Percentiles rank a stretch among this genome's conserved stretches.
These are phyloP conservation scores for Candida takata DNA, from an alignment of 805 yeast genomes.

Conservation along the genomic window DNA sequence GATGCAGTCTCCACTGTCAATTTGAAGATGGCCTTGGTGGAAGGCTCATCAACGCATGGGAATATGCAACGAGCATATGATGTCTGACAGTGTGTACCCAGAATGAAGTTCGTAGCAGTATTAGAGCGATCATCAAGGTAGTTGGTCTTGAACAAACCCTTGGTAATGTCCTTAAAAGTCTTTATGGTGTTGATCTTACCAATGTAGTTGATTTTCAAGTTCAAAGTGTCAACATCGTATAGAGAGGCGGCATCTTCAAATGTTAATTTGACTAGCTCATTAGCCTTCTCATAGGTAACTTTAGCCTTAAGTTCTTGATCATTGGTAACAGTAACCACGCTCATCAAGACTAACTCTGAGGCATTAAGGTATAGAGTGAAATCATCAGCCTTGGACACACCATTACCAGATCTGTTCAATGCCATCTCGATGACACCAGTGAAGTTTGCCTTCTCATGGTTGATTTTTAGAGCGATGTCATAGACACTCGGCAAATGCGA, in stretches of 20 bases:
- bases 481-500: constrained; percentile 28
- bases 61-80: constrained; percentile 52
- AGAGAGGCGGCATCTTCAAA: constrained; percentile 10
- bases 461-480: constrained; percentile 30
- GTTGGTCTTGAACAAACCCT: constrained; percentile 64
- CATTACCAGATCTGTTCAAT: not conserved
- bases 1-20: constrained; percentile 39
- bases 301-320: constrained; percentile 29
- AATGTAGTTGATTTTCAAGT: constrained; percentile 11
- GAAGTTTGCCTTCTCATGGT: constrained; percentile 42
- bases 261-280: constrained; percentile 19
- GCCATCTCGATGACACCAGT: constrained; percentile 30
- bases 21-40: constrained; percentile 44
- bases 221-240: constrained; percentile 5
- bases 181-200: constrained; percentile 18
- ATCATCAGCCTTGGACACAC: constrained; percentile 1
- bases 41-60: constrained; percentile 65
- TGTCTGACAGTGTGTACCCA: constrained; percentile 74
- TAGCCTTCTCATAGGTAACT: constrained; percentile 26
- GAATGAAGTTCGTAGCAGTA: constrained; percentile 40
- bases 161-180: constrained; percentile 48
- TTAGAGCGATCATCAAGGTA: constrained; percentile 46
- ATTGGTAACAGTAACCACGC: constrained; percentile 7
- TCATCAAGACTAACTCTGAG: constrained; percentile 26
- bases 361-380: constrained; percentile 29